Percentiles rank a stretch among this genome's conserved stretches.
These are phyloP conservation scores for Ilyonectria robusta DNA, from an alignment of 2,329 filamentous ascomycete genomes.

Conservation along the genomic window DNA sequence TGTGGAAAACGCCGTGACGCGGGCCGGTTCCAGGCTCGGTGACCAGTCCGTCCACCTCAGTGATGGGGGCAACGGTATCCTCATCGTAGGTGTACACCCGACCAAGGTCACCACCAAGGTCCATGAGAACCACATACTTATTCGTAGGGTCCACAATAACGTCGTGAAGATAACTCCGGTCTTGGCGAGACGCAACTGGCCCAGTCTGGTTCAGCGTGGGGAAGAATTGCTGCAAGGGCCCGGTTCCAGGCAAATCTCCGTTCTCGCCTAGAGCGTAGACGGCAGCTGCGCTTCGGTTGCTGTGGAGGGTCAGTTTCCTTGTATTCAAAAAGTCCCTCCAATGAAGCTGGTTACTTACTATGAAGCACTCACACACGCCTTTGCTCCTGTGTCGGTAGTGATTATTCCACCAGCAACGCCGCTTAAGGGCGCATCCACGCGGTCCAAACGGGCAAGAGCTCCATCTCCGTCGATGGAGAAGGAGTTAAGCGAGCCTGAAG, in stretches of 20 bases:
- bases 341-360: constrained; percentile 36
- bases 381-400: constrained; percentile 28
- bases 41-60: constrained; percentile 31
- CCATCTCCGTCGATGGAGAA: constrained; percentile 34
- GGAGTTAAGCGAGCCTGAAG: constrained; percentile 41
- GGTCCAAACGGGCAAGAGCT: constrained; percentile 26
- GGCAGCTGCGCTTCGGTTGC: constrained; percentile 34
- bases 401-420: constrained; percentile 41
- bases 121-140: constrained; percentile 40
- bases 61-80: constrained; percentile 39
- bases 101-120: constrained; percentile 40
- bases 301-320: constrained; percentile 8
- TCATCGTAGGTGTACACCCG: constrained; percentile 43
- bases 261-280: constrained; percentile 34
- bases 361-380: constrained; percentile 40
- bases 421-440: constrained; percentile 30
- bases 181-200: constrained; percentile 38
- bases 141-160: constrained; percentile 43
- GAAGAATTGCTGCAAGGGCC: constrained; percentile 35
- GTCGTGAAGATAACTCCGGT: constrained; percentile 43
- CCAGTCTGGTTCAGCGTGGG: constrained; percentile 39
- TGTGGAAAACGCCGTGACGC: constrained; percentile 41
- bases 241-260: constrained; percentile 34
- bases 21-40: constrained; percentile 37
- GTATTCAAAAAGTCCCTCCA: too few relatives aligned